phyloP scores from a whole-genome alignment of 768 basidiomycete genomes.

The Symmetrospora coprosmae region DNA sequence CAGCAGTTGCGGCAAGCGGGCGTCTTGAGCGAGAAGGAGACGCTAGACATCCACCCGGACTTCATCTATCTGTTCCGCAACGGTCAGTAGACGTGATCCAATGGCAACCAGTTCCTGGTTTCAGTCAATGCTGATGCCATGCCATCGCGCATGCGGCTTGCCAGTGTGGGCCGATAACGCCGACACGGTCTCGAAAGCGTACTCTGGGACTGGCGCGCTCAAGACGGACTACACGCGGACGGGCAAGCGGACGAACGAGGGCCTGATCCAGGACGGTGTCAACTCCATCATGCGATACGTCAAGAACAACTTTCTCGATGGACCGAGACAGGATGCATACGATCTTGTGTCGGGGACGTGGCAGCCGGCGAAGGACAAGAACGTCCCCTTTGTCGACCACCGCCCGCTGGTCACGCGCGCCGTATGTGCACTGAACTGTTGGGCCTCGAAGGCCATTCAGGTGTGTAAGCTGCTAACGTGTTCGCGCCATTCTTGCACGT shows the following conservation, averaged over 20 bases:
- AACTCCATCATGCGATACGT: slow-evolving; percentile 74
- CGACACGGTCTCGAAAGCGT: slow-evolving; percentile 73
- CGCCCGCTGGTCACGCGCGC: slow-evolving; percentile 5
- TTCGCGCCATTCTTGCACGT: too few relatives aligned
- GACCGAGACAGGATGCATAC: slow-evolving; percentile 85
- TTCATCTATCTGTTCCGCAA: slow-evolving; percentile 75
- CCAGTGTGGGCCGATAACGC: slow-evolving; percentile 97
- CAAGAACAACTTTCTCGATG: slow-evolving; percentile 95
- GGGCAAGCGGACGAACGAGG: slow-evolving; percentile 68
- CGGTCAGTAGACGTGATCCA: slow-evolving; percentile 45
- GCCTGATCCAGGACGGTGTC: slow-evolving; percentile 65
- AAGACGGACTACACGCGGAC: slow-evolving; percentile 92
- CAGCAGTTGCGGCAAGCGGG: slow-evolving; percentile 60
- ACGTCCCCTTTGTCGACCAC: slow-evolving; percentile 13
- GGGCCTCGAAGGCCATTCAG: neutral
- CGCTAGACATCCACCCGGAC: slow-evolving; percentile 65
- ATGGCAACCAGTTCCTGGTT: neutral
- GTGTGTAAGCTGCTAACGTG: too few relatives aligned
- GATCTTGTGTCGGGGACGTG: slow-evolving; percentile 86
- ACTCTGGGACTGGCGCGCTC: slow-evolving; percentile 85
- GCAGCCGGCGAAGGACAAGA: slow-evolving; percentile 49
- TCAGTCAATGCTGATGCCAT: neutral
- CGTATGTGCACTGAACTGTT: slow-evolving; percentile 1
- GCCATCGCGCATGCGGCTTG: neutral
- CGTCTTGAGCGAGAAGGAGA: slow-evolving; percentile 54